Evolutionary conservation across 345 rosid species (phyloP).

Genomic region (Eucalyptus erythrocorys): DNA sequence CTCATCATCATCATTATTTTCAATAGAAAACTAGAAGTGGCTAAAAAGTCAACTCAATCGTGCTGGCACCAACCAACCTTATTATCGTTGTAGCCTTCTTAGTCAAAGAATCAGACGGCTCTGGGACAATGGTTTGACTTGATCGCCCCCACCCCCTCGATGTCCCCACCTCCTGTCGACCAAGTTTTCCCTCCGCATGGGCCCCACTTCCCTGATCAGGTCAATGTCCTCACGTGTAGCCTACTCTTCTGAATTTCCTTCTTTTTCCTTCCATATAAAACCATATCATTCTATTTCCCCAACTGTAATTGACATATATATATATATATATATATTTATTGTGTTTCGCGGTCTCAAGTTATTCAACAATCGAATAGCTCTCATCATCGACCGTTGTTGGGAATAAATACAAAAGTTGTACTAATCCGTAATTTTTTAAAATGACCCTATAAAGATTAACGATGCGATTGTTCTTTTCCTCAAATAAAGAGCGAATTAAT

Average conservation of each 20-base stretch:
- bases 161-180: background rate
- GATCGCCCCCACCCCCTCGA: background rate
- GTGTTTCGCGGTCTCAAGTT: background rate
- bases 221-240: background rate
- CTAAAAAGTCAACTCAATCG: conserved; percentile 28
- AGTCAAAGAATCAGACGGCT: conserved; percentile 2
- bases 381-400: background rate
- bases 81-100: background rate
- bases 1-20: background rate
- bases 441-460: background rate
- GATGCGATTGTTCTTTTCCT: accelerated
- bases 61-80: conserved; percentile 6
- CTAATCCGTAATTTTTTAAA: background rate
- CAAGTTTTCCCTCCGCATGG: background rate
- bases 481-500: background rate
- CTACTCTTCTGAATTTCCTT: background rate
- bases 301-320: background rate
- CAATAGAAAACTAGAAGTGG: background rate
- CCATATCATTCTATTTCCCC: background rate
- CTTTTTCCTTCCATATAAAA: background rate
- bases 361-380: background rate
- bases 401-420: background rate
- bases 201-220: background rate
- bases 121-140: conserved; percentile 8
- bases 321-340: background rate